Evolutionary conservation across 176 grass and related monocot genomes (phyloP).

Genomic region (Oryza coarctata): DNA sequence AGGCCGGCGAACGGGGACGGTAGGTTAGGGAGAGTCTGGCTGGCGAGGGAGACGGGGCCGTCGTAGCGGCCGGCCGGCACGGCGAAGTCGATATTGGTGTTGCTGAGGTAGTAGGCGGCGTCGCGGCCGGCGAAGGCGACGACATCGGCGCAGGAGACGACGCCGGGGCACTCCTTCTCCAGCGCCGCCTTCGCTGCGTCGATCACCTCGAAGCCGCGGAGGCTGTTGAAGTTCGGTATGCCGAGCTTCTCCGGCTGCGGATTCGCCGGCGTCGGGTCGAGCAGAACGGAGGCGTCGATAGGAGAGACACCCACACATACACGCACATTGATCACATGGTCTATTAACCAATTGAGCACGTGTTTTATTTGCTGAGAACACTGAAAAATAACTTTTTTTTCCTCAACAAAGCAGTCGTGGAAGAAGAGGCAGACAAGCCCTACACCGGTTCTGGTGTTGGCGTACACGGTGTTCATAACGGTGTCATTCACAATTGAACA

Average conservation of each 20-base stretch:
- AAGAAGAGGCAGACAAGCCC: conserved; percentile 45
- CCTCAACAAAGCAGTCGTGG: conserved; percentile 57
- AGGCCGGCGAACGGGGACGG: conserved; percentile 17
- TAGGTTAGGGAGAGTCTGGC: conserved; percentile 17
- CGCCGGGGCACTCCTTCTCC: conserved; percentile 22
- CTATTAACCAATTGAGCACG: not conserved
- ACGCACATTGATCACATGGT: not conserved
- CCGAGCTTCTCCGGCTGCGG: conserved; percentile 35
- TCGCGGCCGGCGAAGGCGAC: conserved; percentile 55
- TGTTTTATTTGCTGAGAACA: not conserved
- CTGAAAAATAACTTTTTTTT: not conserved
- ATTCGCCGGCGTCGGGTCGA: conserved; percentile 33
- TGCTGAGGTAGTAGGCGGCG: conserved; percentile 24
- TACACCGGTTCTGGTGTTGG: conserved; percentile 15
- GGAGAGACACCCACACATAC: not conserved
- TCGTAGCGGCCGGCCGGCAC: conserved; percentile 48
- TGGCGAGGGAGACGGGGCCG: conserved; percentile 25
- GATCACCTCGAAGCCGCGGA: conserved; percentile 46
- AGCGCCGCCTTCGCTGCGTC: conserved; percentile 34
- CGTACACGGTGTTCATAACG: conserved; percentile 21
- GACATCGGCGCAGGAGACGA: conserved; percentile 52
- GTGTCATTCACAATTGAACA: conserved; percentile 29
- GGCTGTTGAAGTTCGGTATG: conserved; percentile 29
- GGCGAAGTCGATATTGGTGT: not conserved
- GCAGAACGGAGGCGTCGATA: conserved; percentile 39